These are phyloP conservation scores for Gracilaria gracilis DNA, from an alignment of 23 red algal species.

Conservation along the genomic window DNA sequence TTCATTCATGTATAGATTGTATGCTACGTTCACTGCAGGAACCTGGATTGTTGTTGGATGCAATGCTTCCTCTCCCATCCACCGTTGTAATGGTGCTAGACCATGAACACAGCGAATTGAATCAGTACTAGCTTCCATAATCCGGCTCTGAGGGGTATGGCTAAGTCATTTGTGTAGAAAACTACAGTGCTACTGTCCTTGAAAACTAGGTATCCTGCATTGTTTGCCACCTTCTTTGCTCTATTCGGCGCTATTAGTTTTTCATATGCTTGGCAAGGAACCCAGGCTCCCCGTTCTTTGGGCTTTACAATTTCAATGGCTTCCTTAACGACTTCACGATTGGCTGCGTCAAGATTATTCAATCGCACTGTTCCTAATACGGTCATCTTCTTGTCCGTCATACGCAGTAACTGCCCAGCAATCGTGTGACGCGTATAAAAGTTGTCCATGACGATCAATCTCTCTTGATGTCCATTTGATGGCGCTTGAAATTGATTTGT, in stretches of 20 bases:
- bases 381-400: background rate
- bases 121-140: background rate
- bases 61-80: background rate
- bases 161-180: constrained; percentile 4
- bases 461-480: background rate
- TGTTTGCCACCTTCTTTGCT: too few species aligned
- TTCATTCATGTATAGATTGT: background rate
- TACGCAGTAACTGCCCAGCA: background rate
- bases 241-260: background rate
- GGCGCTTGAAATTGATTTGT: background rate
- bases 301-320: background rate
- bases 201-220: background rate
- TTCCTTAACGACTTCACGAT: background rate
- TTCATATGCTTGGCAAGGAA: background rate
- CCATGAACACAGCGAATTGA: background rate
- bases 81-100: background rate
- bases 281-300: background rate
- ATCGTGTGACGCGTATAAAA: constrained; percentile 1
- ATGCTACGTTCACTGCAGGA: constrained; percentile 3
- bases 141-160: background rate
- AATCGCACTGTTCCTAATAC: constrained; percentile 20
- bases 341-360: constrained; percentile 4
- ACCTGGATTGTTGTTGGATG: background rate
- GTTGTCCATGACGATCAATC: constrained; percentile 1
- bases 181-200: background rate